Base-by-base conservation (phyloP, 805 yeast genomes). In the Myxozyma geophila region DNA sequence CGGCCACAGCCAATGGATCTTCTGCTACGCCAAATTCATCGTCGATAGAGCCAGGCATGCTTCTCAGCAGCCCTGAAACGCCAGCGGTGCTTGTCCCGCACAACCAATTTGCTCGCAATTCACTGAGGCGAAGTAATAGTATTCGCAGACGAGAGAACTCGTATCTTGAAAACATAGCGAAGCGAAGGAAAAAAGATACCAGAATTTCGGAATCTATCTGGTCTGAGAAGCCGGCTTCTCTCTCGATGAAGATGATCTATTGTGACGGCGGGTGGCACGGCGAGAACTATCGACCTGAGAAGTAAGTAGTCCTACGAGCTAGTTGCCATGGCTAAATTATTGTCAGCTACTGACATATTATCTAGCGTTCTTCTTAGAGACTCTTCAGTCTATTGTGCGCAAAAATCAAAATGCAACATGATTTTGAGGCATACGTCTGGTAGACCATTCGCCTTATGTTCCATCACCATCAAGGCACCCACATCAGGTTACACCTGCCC, bases 211-310 rank as follows among this genome's bases (percentile, higher is more conserved):
- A 48, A 33, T 35, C 60, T 43, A 23, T 48, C 19, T 53, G 59
- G 56, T 33, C 61, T 10, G 63, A 61, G 43, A 53, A 50, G 33
- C 68, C 68, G 15, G 33, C 36, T 39, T 35, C 37, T 48, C 37
- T 65, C 35, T 47, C 55, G 9, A 40, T 65, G 58, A 54, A 60
- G 36, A 21, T 67, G 59, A 48, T 54, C 5, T 62, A 59, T 33
- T 65, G 70, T 43, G 68, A 65, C 43, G 63, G 70, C 8, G 67
- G 70, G 10, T 60, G 67, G 70, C 64, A 64, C 41, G 63, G 64
- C 12, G 70, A 64, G 37, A 62, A 54, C 39, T 64, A 62, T 43
- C 46, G 49, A 7, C 66, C 68, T 23, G 53, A 53, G 39, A 67
- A 68, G 64, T 64, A 49, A 28, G 69, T 36, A 15, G 8, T 15